Base-by-base conservation (phyloP, 805 yeast species). In the Candida pseudofarinosa region DNA sequence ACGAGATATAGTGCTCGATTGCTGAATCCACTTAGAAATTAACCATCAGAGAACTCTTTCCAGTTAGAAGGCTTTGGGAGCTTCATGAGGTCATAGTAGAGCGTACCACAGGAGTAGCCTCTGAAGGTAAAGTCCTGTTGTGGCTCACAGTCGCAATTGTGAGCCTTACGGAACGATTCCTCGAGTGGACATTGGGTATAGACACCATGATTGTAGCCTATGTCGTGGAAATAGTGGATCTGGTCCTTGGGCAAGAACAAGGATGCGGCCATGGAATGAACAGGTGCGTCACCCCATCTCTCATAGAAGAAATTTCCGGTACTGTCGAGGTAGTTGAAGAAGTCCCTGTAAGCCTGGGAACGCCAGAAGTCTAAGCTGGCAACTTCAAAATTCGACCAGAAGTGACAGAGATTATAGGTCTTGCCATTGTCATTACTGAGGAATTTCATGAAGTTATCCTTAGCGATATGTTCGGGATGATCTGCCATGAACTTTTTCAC, bases 361-460 rank as follows among this genome's bases (percentile, higher is more conserved):
- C 93, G 75, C 88, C 88, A 86, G 61, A 88, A 77, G 42, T 77
- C 74, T 62, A 87, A 73, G 41, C 80, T 76, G 5, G 84, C 95
- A 56, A 88, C 74, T 67, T 88, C 96, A 53, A 88, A 88, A 68
- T 88, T 88, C 19, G 95, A 84, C 96, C 96, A 87, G 74, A 83
- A 87, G 63, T 87, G 95, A 64, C 96, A 87, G 44, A 85, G 75
- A 61, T 87, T 87, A 63, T 86, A 87, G 12, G 83, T 68, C 31
- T 65, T 65, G 44, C 93, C 93, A 37, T 68, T 63, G 63, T 85
- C 72, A 80, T 82, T 79, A 42, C 87, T 77, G 44, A 87, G 65
- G 67, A 85, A 87, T 39, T 78, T 81, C 72, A 83, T 58, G 70
- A 84, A 67, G 63, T 82, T 85, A 59, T 88, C 74, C 18, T 78